Evolutionary conservation across 2,329 filamentous ascomycete species (phyloP), one percentile per base, ranked within the genome.

Genomic region (Aureobasidium sp.): DNA sequence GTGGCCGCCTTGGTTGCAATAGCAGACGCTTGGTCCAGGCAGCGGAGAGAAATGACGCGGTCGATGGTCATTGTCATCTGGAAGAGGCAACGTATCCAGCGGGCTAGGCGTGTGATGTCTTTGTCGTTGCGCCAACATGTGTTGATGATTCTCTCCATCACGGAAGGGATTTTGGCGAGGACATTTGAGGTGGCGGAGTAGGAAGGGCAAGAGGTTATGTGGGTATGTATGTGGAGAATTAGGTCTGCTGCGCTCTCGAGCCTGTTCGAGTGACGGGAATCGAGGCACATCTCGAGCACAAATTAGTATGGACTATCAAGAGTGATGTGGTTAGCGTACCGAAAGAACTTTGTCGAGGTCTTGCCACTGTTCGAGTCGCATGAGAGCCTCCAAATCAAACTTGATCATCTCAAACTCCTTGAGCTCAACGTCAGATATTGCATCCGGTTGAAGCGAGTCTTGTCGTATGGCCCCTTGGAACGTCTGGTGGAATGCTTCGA

Each of bases 371-470:
- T 85, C 82, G 5, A 94, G 77, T 36, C 79, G 80, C 42, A 89
- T 76, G 0, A 87, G 84, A 2, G 85, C 87, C 75, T 96, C 91
- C 64, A 96, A 89, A 66, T 94, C 88, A 66, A 92, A 89, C 0
- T 88, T 84, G 8, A 90, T 77, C 20, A 96, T 74, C 2, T 85
- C 82, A 6, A 86, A 80, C 39, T 88, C 76, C 68, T 91, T 92
- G 1, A 76, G 73, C 7, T 78, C 68, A 17, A 90, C 76, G 68
- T 75, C 66, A 17, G 76, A 74, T 1, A 77, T 74, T 1, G 75
- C 73, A 14, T 78, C 75, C 22, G 81, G 76, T 0, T 61, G 37
- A 0, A 53, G 20, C 12, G 15, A 3, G 0, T 71, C 65, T 2
- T 65, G 63, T 2, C 73, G 70, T 0, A 76, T 62, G 11, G 77